Conservation (phyloP, 257 asterid species). For the Anisodus tanguticus region DNA sequence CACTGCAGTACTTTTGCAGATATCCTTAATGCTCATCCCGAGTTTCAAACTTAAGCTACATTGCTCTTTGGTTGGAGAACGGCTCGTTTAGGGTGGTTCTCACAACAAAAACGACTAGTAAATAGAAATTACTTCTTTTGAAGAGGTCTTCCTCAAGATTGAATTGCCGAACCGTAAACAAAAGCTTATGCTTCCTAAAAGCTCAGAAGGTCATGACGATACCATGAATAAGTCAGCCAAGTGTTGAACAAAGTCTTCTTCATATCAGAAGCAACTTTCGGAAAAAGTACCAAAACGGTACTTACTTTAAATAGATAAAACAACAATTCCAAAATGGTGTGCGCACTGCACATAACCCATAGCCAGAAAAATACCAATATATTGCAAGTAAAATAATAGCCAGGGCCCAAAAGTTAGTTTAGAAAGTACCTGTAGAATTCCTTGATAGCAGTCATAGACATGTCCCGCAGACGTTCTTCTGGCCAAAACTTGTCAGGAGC, state of each 20-base stretch:
- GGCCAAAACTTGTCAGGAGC: constrained; percentile 58
- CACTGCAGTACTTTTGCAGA: not conserved
- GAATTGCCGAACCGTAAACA: too few species aligned
- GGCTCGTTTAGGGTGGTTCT: not conserved
- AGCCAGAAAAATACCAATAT: not conserved
- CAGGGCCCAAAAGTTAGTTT: constrained; percentile 14
- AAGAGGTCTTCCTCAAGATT: not conserved
- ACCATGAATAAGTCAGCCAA: not conserved
- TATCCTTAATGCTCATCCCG: not conserved
- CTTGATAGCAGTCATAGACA: constrained; percentile 72
- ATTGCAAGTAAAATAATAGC: not conserved
- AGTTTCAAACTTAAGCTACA: not conserved
- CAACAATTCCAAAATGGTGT: too few species aligned
- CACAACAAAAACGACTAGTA: not conserved
- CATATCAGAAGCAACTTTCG: not conserved
- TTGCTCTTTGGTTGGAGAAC: constrained; percentile 2
- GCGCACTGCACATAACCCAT: not conserved
- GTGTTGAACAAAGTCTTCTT: not conserved
- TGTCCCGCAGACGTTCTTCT: constrained; percentile 63
- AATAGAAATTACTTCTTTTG: not conserved
- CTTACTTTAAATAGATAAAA: not conserved
- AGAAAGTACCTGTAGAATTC: constrained; percentile 80
- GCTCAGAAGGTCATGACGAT: not conserved
- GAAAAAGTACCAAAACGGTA: not conserved
- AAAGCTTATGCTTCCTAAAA: not conserved